These are phyloP conservation scores for Alternaria gaisen DNA, from an alignment of 2,329 filamentous ascomycete species.

Conservation along the genomic window DNA sequence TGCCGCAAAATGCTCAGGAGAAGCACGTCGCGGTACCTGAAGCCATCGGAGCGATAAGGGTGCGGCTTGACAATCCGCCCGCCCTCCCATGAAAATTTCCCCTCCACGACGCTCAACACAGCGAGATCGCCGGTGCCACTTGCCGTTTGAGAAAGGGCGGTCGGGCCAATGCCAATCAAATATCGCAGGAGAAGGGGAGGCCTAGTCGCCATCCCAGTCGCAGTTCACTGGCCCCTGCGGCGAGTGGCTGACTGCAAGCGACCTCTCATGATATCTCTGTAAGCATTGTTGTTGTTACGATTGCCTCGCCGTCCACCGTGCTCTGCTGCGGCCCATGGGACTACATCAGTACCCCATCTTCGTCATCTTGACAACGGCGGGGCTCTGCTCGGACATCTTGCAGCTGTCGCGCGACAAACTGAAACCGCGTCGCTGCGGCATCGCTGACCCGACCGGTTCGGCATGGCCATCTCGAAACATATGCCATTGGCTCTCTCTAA, in stretches of 20 bases:
- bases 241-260: slow-evolving; percentile 23
- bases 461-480: slow-evolving; percentile 10
- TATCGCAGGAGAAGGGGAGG: slow-evolving; percentile 1
- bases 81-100: slow-evolving; percentile 31
- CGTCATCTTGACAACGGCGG: slow-evolving; percentile 4
- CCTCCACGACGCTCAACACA: slow-evolving; percentile 29
- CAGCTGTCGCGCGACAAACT: slow-evolving; percentile 6
- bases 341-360: slow-evolving; percentile 10
- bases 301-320: slow-evolving; percentile 17
- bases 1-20: not conserved
- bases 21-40: slow-evolving; percentile 28
- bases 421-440: slow-evolving; percentile 22
- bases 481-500: slow-evolving; percentile 25
- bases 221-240: slow-evolving; percentile 27
- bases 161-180: slow-evolving; percentile 34
- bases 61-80: slow-evolving; percentile 23
- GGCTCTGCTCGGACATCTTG: slow-evolving; percentile 5
- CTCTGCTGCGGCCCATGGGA: slow-evolving; percentile 7
- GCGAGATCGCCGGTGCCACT: slow-evolving; percentile 32
- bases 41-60: slow-evolving; percentile 27
- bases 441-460: slow-evolving; percentile 10
- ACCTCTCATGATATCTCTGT: slow-evolving; percentile 19
- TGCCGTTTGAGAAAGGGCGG: slow-evolving; percentile 37
- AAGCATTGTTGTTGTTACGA: not conserved
- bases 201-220: slow-evolving; percentile 22